phyloP scores from a whole-genome alignment of 2,329 filamentous ascomycete genomes.

The Penicillium sp. region DNA sequence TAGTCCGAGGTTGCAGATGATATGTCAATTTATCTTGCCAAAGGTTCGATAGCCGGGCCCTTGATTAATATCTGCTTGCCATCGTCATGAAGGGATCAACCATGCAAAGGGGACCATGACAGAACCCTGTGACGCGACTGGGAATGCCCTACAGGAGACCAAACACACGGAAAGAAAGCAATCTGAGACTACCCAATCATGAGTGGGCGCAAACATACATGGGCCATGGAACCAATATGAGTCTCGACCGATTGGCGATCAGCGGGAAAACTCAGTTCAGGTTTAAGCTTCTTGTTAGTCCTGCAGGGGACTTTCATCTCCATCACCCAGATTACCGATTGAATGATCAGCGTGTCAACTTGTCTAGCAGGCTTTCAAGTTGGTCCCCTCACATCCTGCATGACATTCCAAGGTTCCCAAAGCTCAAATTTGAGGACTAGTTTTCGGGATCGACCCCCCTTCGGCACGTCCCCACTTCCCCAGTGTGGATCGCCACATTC shows the following conservation, averaged over 20 bases:
- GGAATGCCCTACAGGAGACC: constrained; percentile 12
- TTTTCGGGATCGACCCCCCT: constrained; percentile 17
- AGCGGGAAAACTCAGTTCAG: background rate
- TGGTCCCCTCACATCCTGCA: constrained; percentile 18
- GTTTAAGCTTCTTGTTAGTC: constrained; percentile 14
- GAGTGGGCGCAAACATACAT: background rate
- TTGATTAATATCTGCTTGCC: background rate
- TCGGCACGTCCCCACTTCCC: constrained; percentile 21
- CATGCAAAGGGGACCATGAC: constrained; percentile 14
- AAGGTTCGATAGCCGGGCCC: background rate
- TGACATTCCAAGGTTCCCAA: constrained; percentile 11
- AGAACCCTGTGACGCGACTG: constrained; percentile 21
- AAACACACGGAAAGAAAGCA: background rate
- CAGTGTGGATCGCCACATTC: constrained; percentile 20
- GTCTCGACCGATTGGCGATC: background rate
- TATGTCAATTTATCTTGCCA: background rate
- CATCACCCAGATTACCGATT: background rate
- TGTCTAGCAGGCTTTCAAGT: background rate
- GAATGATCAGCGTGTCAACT: background rate
- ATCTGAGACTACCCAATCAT: background rate
- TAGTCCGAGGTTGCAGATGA: background rate
- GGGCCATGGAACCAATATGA: background rate
- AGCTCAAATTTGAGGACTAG: background rate
- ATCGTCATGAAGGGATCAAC: constrained; percentile 16
- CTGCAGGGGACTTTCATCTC: background rate